Percentiles rank a stretch among this genome's conserved stretches.
Evolutionary conservation across 2,329 filamentous ascomycete genomes (phyloP).

Genomic region (Aspergillus phoenicis): DNA sequence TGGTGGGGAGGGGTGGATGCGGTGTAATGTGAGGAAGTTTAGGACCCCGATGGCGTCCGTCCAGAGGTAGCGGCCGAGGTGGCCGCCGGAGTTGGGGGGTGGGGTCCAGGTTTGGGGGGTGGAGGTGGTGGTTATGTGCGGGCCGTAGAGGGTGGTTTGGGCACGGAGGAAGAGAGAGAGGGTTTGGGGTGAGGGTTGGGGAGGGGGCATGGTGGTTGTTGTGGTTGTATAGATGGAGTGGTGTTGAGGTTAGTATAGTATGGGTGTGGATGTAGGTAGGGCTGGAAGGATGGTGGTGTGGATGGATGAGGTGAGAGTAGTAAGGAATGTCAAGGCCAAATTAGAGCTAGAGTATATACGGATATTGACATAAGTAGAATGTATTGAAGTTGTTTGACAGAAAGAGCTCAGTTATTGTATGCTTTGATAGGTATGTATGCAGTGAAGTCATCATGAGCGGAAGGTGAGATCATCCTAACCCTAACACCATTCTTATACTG

Average conservation of each 20-base stretch:
- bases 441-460: constrained; percentile 38
- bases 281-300: background rate
- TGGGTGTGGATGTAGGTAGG: background rate
- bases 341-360: too few species aligned
- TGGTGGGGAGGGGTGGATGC: constrained; percentile 31
- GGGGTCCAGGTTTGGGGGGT: constrained; percentile 49
- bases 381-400: too few species aligned
- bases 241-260: background rate
- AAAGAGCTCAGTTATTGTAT: too few species aligned
- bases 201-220: background rate
- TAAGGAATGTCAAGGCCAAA: too few species aligned
- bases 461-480: constrained; percentile 21
- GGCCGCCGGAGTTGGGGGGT: constrained; percentile 55
- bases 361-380: too few species aligned
- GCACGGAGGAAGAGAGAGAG: constrained; percentile 37
- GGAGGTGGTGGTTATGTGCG: constrained; percentile 30
- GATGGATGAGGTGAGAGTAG: too few species aligned
- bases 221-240: background rate
- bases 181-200: background rate
- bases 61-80: constrained; percentile 63
- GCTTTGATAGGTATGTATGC: too few species aligned
- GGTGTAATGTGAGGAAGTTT: constrained; percentile 59
- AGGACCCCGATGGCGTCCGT: constrained; percentile 63
- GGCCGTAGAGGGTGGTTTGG: constrained; percentile 47
- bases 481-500: background rate